Conservation (phyloP, 495 filamentous ascomycete species). For the Penicillium mononematosum region DNA sequence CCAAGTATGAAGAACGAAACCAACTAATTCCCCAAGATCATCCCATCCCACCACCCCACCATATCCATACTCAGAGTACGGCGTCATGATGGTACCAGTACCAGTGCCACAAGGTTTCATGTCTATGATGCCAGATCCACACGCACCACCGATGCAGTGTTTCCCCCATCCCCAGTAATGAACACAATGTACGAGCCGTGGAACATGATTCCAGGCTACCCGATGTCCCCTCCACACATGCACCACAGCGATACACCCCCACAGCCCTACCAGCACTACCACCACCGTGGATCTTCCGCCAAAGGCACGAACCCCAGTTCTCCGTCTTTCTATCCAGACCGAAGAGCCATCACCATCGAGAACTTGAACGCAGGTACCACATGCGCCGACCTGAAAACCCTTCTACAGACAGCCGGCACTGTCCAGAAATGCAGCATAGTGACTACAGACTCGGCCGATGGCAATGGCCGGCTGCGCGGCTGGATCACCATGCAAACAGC, state of each 20-base stretch:
- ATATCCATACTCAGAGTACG: slow-evolving; percentile 34
- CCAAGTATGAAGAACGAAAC: neutral
- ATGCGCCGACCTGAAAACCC: slow-evolving; percentile 21
- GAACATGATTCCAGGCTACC: slow-evolving; percentile 35
- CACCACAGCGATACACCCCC: slow-evolving; percentile 3
- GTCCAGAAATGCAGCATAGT: slow-evolving; percentile 37
- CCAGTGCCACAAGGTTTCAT: slow-evolving; percentile 31
- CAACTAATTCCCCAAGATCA: slow-evolving; percentile 22
- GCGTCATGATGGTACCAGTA: slow-evolving; percentile 29
- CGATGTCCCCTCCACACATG: slow-evolving; percentile 28
- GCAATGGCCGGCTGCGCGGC: slow-evolving; percentile 27
- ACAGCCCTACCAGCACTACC: slow-evolving; percentile 3
- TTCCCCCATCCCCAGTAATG: slow-evolving; percentile 34
- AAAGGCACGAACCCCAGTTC: slow-evolving; percentile 14
- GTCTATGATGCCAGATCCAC: slow-evolving; percentile 34
- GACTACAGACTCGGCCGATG: slow-evolving; percentile 13
- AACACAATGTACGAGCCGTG: slow-evolving; percentile 35
- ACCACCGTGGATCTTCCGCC: slow-evolving; percentile 10
- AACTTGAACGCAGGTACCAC: slow-evolving; percentile 32
- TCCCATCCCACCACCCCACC: slow-evolving; percentile 27
- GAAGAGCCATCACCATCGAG: slow-evolving; percentile 31
- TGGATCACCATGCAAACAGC: slow-evolving; percentile 33
- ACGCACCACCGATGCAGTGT: slow-evolving; percentile 27
- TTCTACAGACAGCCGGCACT: slow-evolving; percentile 25
- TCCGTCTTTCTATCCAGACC: slow-evolving; percentile 4